These are phyloP conservation scores for Simplicillium aogashimaense DNA, from an alignment of 2,329 filamentous ascomycete species.

Conservation along the genomic window DNA sequence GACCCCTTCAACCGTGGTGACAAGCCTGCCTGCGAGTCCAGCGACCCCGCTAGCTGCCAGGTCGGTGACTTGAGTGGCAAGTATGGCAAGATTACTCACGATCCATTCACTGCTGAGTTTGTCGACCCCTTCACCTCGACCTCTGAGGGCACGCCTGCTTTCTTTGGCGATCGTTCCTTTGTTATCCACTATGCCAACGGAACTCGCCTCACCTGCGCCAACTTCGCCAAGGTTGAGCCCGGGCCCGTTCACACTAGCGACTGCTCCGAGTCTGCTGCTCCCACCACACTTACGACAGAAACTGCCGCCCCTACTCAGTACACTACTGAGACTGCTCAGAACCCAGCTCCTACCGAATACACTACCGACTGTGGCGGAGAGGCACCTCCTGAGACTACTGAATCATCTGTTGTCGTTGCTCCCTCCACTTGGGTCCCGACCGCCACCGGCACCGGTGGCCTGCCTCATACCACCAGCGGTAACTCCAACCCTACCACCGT, in stretches of 20 bases:
- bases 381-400: no score
- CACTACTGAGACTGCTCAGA: background rate
- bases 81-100: constrained; percentile 48
- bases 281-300: background rate
- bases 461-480: background rate
- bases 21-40: constrained; percentile 46
- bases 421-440: background rate
- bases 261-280: background rate
- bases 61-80: constrained; percentile 71
- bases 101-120: constrained; percentile 40
- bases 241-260: background rate
- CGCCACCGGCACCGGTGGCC: background rate
- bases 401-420: no score
- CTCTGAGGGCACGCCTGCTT: constrained; percentile 36
- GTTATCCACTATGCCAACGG: constrained; percentile 55
- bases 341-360: no score
- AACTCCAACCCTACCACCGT: background rate
- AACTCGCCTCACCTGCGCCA: constrained; percentile 55
- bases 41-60: constrained; percentile 55
- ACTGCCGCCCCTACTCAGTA: constrained; percentile 5
- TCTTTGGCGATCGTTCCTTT: constrained; percentile 56
- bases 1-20: constrained; percentile 62
- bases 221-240: constrained; percentile 32
- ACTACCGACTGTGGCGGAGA: no score
- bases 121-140: constrained; percentile 50